phyloP scores from a whole-genome alignment of 768 basidiomycete genomes.

The Leccinum variicolor region DNA sequence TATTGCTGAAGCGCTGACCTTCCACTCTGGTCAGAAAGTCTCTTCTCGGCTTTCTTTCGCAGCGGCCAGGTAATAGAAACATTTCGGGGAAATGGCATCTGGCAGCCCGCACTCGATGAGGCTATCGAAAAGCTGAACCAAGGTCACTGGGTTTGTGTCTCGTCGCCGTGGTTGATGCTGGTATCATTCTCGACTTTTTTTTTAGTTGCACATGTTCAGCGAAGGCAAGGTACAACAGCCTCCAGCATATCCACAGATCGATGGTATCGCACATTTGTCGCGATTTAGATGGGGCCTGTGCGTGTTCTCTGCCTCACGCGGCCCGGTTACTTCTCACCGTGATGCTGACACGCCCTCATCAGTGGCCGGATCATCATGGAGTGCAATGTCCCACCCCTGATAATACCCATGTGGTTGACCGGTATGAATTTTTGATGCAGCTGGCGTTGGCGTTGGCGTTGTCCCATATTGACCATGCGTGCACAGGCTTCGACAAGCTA shows the following conservation, averaged over 20 bases:
- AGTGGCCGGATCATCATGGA: conserved; percentile 86
- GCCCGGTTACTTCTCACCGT: not conserved
- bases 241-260: conserved; percentile 39
- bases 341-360: conserved; percentile 2
- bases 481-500: conserved; percentile 72
- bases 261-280: conserved; percentile 50
- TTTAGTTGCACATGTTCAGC: conserved; percentile 85
- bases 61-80: conserved; percentile 92
- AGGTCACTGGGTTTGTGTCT: conserved; percentile 76
- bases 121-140: conserved; percentile 77
- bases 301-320: conserved; percentile 33
- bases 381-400: conserved; percentile 56
- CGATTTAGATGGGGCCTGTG: conserved; percentile 97
- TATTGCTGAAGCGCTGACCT: conserved; percentile 18
- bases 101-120: conserved; percentile 81
- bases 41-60: conserved; percentile 82
- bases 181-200: not conserved
- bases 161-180: not conserved
- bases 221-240: conserved; percentile 89
- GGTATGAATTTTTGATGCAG: conserved; percentile 37
- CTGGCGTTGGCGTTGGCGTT: too few species aligned
- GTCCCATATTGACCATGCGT: not conserved
- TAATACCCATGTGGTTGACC: conserved; percentile 95
- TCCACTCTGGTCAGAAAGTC: conserved; percentile 44
- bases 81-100: conserved; percentile 84